A percentile compares a stretch with the other conserved stretches of the same genome.
These are phyloP conservation scores for Cucurbita ficifolia DNA, from an alignment of 306 rosid genomes.

Conservation along the genomic window DNA sequence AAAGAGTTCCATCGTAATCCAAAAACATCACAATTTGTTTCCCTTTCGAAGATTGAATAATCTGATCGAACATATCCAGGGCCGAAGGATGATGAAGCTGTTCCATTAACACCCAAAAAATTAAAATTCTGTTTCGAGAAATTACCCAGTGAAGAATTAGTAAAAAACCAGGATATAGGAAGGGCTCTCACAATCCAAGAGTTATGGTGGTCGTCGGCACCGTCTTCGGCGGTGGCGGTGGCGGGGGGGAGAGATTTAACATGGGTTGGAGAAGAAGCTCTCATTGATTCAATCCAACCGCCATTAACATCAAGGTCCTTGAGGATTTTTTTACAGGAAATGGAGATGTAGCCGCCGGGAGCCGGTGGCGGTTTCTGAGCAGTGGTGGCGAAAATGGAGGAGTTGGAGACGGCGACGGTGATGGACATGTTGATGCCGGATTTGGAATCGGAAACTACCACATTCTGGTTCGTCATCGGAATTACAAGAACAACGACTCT, in stretches of 20 bases:
- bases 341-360: conserved; percentile 46
- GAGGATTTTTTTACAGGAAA: conserved; percentile 36
- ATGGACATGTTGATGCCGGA: conserved; percentile 26
- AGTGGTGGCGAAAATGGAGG: conserved; percentile 23
- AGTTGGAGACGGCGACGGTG: conserved; percentile 17
- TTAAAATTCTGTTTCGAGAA: background rate
- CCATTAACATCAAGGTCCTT: conserved; percentile 63
- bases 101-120: background rate
- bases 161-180: background rate
- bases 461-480: conserved; percentile 73
- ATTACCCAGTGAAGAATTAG: background rate
- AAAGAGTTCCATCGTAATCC: conserved; percentile 88
- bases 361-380: conserved; percentile 39
- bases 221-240: background rate
- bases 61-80: conserved; percentile 62
- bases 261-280: conserved; percentile 84
- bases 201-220: conserved; percentile 17
- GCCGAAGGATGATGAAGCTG: conserved; percentile 81
- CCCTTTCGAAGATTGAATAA: conserved; percentile 61
- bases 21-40: conserved; percentile 79
- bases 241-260: conserved; percentile 25
- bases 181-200: conserved; percentile 56
- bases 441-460: conserved; percentile 27
- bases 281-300: conserved; percentile 79
- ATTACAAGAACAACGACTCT: background rate